phyloP scores from a whole-genome alignment of 345 rosid species.

The Rhizophora mangle region DNA sequence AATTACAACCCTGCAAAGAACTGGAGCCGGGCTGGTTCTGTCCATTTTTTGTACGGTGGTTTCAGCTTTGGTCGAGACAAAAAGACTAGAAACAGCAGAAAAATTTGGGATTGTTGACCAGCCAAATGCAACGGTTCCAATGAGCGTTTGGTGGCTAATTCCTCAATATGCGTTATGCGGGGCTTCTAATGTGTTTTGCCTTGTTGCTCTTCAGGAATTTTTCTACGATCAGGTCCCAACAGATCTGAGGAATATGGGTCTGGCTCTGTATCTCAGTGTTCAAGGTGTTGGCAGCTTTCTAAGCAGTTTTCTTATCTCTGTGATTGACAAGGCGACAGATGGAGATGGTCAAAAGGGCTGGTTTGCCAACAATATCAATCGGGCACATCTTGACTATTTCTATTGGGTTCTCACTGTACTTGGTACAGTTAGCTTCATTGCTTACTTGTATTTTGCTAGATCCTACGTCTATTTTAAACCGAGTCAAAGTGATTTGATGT shows the following conservation, averaged over 20 bases:
- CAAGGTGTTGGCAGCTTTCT: conserved; percentile 22
- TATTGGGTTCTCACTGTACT: conserved; percentile 20
- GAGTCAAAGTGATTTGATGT: background rate
- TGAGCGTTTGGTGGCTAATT: conserved; percentile 27
- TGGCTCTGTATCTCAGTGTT: conserved; percentile 18
- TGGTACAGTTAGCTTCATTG: background rate
- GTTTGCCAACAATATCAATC: conserved; percentile 21
- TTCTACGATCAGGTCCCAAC: conserved; percentile 25
- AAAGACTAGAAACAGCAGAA: conserved; percentile 19
- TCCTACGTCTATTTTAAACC: conserved; percentile 8
- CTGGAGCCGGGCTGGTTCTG: conserved; percentile 22
- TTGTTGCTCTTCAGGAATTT: conserved; percentile 22
- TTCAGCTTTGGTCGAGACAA: conserved; percentile 19
- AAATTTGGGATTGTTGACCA: conserved; percentile 11
- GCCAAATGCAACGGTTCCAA: conserved; percentile 16
- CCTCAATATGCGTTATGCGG: conserved; percentile 23
- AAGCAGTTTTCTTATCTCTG: conserved; percentile 18
- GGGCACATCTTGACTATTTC: conserved; percentile 21
- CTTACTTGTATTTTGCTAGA: conserved; percentile 5
- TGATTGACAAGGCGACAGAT: conserved; percentile 18
- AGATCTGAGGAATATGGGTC: conserved; percentile 19
- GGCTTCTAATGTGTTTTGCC: conserved; percentile 3
- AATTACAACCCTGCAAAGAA: conserved; percentile 29
- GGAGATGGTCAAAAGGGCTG: conserved; percentile 15
- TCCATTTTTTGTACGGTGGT: conserved; percentile 14